Percentiles rank a stretch among this genome's conserved stretches.
Evolutionary conservation across 441 rosid species (phyloP).

Genomic region (Populus tomentosa): DNA sequence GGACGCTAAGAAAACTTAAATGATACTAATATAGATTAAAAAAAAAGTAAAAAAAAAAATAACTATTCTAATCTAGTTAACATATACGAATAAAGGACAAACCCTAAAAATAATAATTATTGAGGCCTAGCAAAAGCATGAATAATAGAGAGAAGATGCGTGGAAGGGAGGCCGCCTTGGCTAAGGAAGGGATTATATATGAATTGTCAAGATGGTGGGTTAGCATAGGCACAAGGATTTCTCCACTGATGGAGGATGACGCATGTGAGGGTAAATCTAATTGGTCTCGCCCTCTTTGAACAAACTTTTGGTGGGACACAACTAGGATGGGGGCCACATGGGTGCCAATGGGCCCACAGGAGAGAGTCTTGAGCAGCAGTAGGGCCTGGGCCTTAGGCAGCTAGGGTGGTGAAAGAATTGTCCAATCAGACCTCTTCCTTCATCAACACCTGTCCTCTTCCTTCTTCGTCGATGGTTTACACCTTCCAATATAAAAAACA

Average conservation of each 20-base stretch:
- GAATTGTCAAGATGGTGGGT: slow-evolving; percentile 26
- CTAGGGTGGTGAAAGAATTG: slow-evolving; percentile 7
- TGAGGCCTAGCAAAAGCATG: not conserved
- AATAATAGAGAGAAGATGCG: not conserved
- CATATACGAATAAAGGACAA: not conserved
- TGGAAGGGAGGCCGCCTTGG: slow-evolving; percentile 2
- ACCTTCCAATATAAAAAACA: slow-evolving; percentile 31
- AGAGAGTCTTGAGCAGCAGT: not conserved
- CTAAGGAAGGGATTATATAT: not conserved
- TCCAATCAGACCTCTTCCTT: slow-evolving; percentile 14
- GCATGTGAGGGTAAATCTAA: slow-evolving; percentile 49
- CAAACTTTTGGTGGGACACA: slow-evolving; percentile 29
- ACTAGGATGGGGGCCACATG: not conserved
- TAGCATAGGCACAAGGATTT: slow-evolving; percentile 39
- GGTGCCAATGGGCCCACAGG: not conserved
- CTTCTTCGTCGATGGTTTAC: slow-evolving; percentile 30
- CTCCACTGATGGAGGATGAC: slow-evolving; percentile 62
- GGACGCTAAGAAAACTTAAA: too few species aligned
- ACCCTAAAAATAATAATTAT: not conserved
- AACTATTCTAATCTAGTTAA: too few species aligned
- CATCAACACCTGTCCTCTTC: slow-evolving; percentile 38
- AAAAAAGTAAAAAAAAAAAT: too few species aligned
- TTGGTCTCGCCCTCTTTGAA: slow-evolving; percentile 23
- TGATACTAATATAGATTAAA: too few species aligned
- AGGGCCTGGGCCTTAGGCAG: too few species aligned